These are phyloP conservation scores for Pleurotus ostreatus DNA, from an alignment of 768 basidiomycete genomes.

Conservation along the genomic window DNA sequence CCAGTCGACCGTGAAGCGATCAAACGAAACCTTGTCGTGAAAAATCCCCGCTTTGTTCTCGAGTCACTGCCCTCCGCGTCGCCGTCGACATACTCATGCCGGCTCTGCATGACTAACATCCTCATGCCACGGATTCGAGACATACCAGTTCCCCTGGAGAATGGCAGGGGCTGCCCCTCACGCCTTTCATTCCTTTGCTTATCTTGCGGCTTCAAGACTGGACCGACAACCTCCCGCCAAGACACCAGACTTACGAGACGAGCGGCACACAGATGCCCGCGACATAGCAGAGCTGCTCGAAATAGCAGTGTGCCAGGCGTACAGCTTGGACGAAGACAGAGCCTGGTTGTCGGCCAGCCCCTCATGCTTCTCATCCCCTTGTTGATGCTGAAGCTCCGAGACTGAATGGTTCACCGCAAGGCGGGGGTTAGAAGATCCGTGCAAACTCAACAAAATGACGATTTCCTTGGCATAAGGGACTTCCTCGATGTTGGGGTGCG, in stretches of 20 bases:
- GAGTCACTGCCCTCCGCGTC: constrained; percentile 10
- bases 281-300: not conserved
- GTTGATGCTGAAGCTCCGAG: constrained; percentile 1
- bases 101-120: constrained; percentile 12
- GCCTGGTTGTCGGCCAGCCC: not conserved
- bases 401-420: not conserved
- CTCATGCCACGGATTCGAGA: constrained; percentile 12
- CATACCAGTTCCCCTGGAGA: constrained; percentile 2
- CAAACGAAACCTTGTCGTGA: constrained; percentile 22
- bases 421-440: not conserved
- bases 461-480: too few species aligned
- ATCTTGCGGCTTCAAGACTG: constrained; percentile 1
- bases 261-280: not conserved
- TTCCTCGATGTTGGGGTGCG: too few species aligned
- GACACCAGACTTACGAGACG: not conserved
- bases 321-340: not conserved
- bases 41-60: constrained; percentile 24
- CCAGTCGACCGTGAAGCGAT: constrained; percentile 21
- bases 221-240: not conserved
- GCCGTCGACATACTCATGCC: not conserved
- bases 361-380: constrained; percentile 5
- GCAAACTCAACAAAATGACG: not conserved
- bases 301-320: constrained; percentile 10
- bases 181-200: constrained; percentile 5
- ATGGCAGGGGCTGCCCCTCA: constrained; percentile 8